Percentiles rank a stretch among this genome's conserved stretches.
phyloP scores from a whole-genome alignment of 306 rosid species.

The apple (Malus domestica) region ASM211411v1 NC_041795.1:3074001-3074500 shows the following conservation, averaged over 20 bases:
- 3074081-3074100: not conserved
- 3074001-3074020: too few species aligned
- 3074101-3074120: not conserved
- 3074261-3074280: not conserved
- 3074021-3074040: too few species aligned
- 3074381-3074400: not conserved
- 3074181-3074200: not conserved
- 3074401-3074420: not conserved
- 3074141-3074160: not conserved
- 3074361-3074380: not conserved
- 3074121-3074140: not conserved
- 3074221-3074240: not conserved
- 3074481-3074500: not conserved
- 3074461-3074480: not conserved
- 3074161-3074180: not conserved
- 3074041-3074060: too few species aligned
- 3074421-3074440: not conserved
- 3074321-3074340: not conserved
- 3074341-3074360: not conserved
- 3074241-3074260: not conserved
- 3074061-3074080: too few species aligned
- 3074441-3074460: not conserved
- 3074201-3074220: not conserved
- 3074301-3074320: not conserved
- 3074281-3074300: not conserved